Evolutionary conservation across 495 filamentous ascomycete species (phyloP).

Genomic region (Aspergillus hancockii): DNA sequence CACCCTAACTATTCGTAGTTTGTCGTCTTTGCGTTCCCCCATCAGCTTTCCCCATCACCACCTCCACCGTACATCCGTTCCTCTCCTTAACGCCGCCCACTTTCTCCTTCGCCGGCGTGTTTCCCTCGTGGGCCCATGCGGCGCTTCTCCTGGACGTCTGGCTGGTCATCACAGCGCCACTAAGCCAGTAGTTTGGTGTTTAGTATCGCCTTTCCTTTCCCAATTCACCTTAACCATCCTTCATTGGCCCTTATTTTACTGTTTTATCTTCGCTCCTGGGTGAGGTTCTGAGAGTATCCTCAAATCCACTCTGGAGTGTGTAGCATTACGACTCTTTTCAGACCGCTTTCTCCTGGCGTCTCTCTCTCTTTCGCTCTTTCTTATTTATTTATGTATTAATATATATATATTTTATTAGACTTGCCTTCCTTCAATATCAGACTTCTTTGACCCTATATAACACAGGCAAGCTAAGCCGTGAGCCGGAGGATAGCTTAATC

Average conservation of each 20-base stretch:
- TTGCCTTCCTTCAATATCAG: too few species aligned
- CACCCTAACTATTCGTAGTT: background rate
- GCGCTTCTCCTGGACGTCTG: conserved; percentile 14
- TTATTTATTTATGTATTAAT: background rate
- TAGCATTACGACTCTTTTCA: conserved; percentile 3
- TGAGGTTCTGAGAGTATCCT: background rate
- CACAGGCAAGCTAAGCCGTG: background rate
- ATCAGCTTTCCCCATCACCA: background rate
- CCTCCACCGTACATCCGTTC: conserved; percentile 13
- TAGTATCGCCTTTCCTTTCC: conserved; percentile 11
- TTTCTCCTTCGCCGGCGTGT: conserved; percentile 11
- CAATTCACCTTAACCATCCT: conserved; percentile 4
- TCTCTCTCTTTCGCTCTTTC: background rate
- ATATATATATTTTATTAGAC: too few species aligned
- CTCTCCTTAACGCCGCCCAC: conserved; percentile 1
- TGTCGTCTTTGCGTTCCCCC: background rate
- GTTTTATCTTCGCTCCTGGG: background rate
- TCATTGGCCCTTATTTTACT: background rate
- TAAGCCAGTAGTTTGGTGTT: conserved; percentile 4
- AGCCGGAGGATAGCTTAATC: conserved; percentile 9
- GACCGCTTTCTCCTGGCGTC: conserved; percentile 2
- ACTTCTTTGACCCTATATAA: background rate
- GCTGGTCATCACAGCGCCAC: conserved; percentile 4
- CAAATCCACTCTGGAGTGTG: background rate
- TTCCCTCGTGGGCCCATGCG: conserved; percentile 23